Base-by-base conservation (phyloP, 306 rosid genomes). In the Datisca glomerata region DNA sequence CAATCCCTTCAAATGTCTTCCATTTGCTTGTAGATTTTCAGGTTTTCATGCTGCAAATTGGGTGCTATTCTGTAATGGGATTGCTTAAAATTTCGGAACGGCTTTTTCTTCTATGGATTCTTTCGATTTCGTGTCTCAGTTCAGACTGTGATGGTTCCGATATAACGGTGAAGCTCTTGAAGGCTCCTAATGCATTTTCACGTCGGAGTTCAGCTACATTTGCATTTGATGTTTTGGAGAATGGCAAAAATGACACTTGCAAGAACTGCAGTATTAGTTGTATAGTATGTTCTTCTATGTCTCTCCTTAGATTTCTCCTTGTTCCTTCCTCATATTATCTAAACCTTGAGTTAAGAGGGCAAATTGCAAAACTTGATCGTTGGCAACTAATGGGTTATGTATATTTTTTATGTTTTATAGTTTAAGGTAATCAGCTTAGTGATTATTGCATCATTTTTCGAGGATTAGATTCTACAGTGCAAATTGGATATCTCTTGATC, bases 141-240 rank as follows among this genome's bases (percentile, higher is more conserved):
- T 55, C 63, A 34, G 28, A 51, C 59, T 73, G 72, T 54, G 57
- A 41, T 35, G 63, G 58, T 47, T 76, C 80, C 31, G 68, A 59
- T 50, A 41, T 71, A 44, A 46, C 60, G 50, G 67, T 82, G 55
- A 76, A 79, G 60, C 74, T 87, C 78, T 67, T 76, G 71, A 83
- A 77, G 44, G 65, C 78, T 28, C 96, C 96, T 5, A 62, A 61
- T 46, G 63, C 78, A 59, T 74, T 87, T 61, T 87, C 94, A n/a
- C 82, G 68, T 49, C 62, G 66, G 57, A 87, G 48, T 60, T 71
- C 85, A 32, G 72, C 96, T 52, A 62, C 65, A 56, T 87, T 87
- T 70, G 55, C 67, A 24, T 87, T 87, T 61, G 48, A 76, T 63
- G 73, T 60, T 61, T 56, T 71, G 37, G 45, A 52, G 43, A 52